A percentile compares a stretch with the other conserved stretches of the same genome.
These are phyloP conservation scores for Aotearoamyces nothofagi DNA, from an alignment of 2,329 filamentous ascomycete genomes.

Conservation along the genomic window DNA sequence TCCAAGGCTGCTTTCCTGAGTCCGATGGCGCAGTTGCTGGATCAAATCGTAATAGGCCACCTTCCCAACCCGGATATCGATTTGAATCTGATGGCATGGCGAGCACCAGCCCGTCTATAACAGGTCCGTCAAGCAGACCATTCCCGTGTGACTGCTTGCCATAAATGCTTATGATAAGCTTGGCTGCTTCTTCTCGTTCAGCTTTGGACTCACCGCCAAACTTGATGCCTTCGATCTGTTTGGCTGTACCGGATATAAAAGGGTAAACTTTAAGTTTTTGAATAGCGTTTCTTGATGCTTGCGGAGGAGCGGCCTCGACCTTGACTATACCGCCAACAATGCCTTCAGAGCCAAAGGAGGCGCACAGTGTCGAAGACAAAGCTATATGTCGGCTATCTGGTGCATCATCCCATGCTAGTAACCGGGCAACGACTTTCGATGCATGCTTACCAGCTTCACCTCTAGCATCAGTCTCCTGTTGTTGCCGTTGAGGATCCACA, in stretches of 20 bases:
- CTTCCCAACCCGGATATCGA: constrained; percentile 53
- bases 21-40: constrained; percentile 30
- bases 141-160: constrained; percentile 35
- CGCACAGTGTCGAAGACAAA: constrained; percentile 64
- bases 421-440: constrained; percentile 57
- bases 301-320: constrained; percentile 68
- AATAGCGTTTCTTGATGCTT: constrained; percentile 33
- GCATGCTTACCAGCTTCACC: constrained; percentile 40
- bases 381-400: constrained; percentile 70
- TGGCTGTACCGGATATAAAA: constrained; percentile 44
- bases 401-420: constrained; percentile 72
- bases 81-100: constrained; percentile 37
- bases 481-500: constrained; percentile 51
- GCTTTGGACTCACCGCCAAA: constrained; percentile 81
- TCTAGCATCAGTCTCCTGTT: constrained; percentile 49
- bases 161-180: constrained; percentile 59
- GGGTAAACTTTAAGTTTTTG: constrained; percentile 64
- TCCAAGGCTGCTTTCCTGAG: constrained; percentile 29
- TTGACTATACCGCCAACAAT: constrained; percentile 79
- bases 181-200: constrained; percentile 63
- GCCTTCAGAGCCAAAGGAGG: constrained; percentile 52
- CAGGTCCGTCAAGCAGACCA: constrained; percentile 62
- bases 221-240: constrained; percentile 51
- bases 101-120: constrained; percentile 80
- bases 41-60: constrained; percentile 71